phyloP scores from a whole-genome alignment of 1,139 yeast species.

The Candida glucosophila region DNA sequence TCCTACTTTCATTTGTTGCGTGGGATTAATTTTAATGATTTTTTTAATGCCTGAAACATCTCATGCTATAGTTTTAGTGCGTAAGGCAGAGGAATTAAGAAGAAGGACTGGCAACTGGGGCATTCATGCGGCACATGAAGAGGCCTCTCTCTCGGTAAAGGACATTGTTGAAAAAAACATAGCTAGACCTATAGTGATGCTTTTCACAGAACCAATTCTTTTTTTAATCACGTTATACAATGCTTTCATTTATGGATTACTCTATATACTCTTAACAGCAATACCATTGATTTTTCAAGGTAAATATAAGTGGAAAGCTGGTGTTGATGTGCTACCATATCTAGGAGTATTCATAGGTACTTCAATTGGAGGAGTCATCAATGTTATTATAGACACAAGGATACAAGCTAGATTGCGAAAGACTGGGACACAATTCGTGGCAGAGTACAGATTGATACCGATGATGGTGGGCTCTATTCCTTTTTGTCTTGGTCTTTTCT shows the following conservation, averaged over 20 bases:
- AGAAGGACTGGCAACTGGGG: slow-evolving; percentile 62
- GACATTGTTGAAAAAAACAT: slow-evolving; percentile 65
- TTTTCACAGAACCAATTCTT: slow-evolving; percentile 54
- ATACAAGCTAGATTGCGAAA: slow-evolving; percentile 18
- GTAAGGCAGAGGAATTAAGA: slow-evolving; percentile 54
- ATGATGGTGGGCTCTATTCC: slow-evolving; percentile 52
- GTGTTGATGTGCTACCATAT: slow-evolving; percentile 47
- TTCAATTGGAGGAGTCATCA: slow-evolving; percentile 43
- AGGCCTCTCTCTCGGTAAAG: slow-evolving; percentile 47
- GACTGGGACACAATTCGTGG: slow-evolving; percentile 46
- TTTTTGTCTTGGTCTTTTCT: slow-evolving; percentile 63
- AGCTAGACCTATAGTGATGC: slow-evolving; percentile 42
- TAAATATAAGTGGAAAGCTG: slow-evolving; percentile 42
- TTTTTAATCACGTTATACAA: slow-evolving; percentile 56
- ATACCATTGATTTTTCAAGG: slow-evolving; percentile 56
- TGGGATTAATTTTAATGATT: slow-evolving; percentile 19
- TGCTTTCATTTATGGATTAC: slow-evolving; percentile 62
- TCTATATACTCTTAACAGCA: slow-evolving; percentile 61
- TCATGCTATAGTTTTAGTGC: slow-evolving; percentile 39
- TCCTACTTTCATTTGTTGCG: slow-evolving; percentile 41
- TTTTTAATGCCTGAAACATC: slow-evolving; percentile 41
- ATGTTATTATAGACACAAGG: slow-evolving; percentile 20
- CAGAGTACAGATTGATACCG: slow-evolving; percentile 63
- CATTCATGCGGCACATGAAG: slow-evolving; percentile 77
- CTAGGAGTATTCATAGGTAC: slow-evolving; percentile 36